phyloP scores from a whole-genome alignment of 306 rosid genomes.

The Delonix regia region DNA sequence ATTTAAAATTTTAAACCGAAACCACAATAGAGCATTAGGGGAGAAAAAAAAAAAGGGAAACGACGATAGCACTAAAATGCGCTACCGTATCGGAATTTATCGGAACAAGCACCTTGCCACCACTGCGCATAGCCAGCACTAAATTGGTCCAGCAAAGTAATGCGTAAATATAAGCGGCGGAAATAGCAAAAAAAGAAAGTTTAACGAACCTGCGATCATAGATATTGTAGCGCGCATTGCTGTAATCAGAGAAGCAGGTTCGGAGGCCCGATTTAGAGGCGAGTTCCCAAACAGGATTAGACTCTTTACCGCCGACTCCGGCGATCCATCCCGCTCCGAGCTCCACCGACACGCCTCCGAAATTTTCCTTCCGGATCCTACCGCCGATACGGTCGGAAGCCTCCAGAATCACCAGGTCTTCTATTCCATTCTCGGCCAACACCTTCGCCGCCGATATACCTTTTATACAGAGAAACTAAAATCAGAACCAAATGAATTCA shows the following conservation, averaged over 20 bases:
- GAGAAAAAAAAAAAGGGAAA: background rate
- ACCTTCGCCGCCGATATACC: conserved; percentile 90
- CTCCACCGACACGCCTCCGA: conserved; percentile 87
- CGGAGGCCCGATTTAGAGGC: conserved; percentile 69
- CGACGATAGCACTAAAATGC: conserved; percentile 2
- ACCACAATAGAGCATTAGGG: conserved; percentile 6
- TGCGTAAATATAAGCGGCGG: background rate
- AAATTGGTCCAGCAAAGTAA: conserved; percentile 5
- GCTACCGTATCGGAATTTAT: background rate
- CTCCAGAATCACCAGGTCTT: conserved; percentile 77
- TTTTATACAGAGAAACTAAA: conserved; percentile 15
- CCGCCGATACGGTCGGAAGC: conserved; percentile 97
- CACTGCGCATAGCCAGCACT: background rate
- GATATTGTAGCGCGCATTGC: conserved; percentile 89
- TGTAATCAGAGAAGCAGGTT: conserved; percentile 89
- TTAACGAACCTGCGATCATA: conserved; percentile 75
- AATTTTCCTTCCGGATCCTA: conserved; percentile 76
- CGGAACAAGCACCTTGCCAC: background rate
- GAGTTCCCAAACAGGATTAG: conserved; percentile 93
- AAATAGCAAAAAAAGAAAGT: background rate
- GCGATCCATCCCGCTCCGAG: conserved; percentile 99
- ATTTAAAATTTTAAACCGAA: background rate
- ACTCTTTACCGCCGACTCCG: conserved; percentile 82
- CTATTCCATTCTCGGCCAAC: conserved; percentile 70
- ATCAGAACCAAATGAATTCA: conserved; percentile 18